Base-by-base conservation (phyloP, 108 stramenopile genomes). In the Discostella pseudostelligera region DNA sequence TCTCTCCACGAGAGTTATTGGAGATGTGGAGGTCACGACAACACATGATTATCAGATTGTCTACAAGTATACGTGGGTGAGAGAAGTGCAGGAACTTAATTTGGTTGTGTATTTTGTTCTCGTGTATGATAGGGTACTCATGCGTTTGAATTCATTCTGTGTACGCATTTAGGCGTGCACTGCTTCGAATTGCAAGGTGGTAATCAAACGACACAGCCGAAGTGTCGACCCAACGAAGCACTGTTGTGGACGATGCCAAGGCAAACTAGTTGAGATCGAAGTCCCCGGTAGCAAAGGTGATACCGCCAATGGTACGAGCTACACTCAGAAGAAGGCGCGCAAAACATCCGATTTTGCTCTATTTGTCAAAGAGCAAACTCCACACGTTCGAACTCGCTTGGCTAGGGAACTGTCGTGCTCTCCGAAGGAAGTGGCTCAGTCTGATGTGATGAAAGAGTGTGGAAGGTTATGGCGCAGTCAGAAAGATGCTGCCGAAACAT, bases 381-480 rank as follows among this genome's bases (percentile, higher is more conserved):
- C 70, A 10, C 12, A 22, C 13, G 85, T 87, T 1, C 81, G 89
- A 25, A 47, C 65, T 36, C 47, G 59, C 16, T 46, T 87, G 39
- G 63, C 78, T 32, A 68, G 56, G 22, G 49, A 60, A 7, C 57
- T 69, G 40, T 65, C 64, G 10, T 67, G 69, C 64, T 63, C 39
- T 14, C 43, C 54, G 19, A 82, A 60, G 70, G 70, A 69, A 53
- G 76, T 88, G 2, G 57, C 84, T 22, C 87, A 90, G 64, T 56
- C 74, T 9, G 84, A 88, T 20, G 87, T 93, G 0, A 85, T 90
- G 92, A 88, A 84, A 54, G 87, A 90, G 67, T 82, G 85, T 69
- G 86, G 83, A 19, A 69, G 57, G 56, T 59, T 83, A 10, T 90
- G 92, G 89, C 65, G 73, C 10, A 66, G 44, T 36, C 59, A 76